These are phyloP conservation scores for Fusarium continuum DNA, from an alignment of 2,329 filamentous ascomycete species.

Conservation along the genomic window DNA sequence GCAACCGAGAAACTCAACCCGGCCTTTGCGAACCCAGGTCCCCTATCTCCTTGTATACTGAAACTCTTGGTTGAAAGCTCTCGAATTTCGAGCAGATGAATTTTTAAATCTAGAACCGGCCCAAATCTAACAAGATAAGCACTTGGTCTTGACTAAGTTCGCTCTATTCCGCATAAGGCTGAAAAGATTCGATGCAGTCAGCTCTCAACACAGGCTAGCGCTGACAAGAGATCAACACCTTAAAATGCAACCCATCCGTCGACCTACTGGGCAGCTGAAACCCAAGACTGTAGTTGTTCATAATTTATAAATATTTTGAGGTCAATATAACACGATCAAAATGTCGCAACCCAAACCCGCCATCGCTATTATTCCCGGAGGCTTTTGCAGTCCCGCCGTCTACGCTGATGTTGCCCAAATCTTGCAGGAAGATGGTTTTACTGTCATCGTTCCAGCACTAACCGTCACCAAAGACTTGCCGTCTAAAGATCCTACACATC, in stretches of 20 bases:
- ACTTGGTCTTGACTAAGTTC: too few species aligned
- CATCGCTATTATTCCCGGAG: not conserved
- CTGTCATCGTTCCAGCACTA: not conserved
- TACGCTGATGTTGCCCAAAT: not conserved
- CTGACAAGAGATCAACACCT: too few species aligned
- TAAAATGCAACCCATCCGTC: too few species aligned
- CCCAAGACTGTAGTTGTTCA: not conserved
- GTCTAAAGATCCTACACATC: fast-evolving
- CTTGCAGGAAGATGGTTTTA: not conserved
- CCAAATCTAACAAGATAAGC: too few species aligned
- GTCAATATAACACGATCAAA: not conserved
- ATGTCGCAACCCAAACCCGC: not conserved
- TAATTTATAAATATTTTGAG: not conserved
- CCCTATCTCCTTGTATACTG: too few species aligned
- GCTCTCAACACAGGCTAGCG: too few species aligned
- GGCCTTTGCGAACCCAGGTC: too few species aligned
- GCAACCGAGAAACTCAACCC: not conserved
- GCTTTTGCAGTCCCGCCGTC: not conserved
- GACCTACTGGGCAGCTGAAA: not conserved
- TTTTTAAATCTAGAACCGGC: too few species aligned
- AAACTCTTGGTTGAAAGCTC: too few species aligned
- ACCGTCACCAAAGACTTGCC: not conserved
- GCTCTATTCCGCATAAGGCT: too few species aligned
- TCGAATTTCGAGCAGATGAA: too few species aligned
- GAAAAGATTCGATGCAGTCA: too few species aligned